Evolutionary conservation across 257 asterid species (phyloP).

Genomic region (Primulina eburnea): DNA sequence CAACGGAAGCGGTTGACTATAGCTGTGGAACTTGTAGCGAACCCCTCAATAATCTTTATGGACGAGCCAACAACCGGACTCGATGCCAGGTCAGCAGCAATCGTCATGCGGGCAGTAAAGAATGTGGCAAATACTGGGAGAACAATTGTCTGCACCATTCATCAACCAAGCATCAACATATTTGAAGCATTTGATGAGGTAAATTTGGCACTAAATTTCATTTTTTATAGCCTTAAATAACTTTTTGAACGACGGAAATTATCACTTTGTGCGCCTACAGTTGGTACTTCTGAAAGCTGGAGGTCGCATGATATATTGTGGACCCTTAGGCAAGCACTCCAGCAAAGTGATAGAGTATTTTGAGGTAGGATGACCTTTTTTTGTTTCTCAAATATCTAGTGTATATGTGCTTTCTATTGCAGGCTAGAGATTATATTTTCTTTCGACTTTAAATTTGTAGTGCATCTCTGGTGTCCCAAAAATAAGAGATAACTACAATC

Average conservation of each 20-base stretch:
- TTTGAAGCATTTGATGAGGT: conserved; percentile 40
- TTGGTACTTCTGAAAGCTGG: conserved; percentile 30
- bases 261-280: conserved; percentile 13
- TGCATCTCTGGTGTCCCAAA: conserved; percentile 30
- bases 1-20: conserved; percentile 34
- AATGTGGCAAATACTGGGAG: conserved; percentile 34
- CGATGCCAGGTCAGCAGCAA: conserved; percentile 38
- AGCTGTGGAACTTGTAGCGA: conserved; percentile 37
- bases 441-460: background rate
- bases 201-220: background rate
- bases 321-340: conserved; percentile 30
- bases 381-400: background rate
- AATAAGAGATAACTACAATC: conserved; percentile 27
- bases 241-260: background rate
- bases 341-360: conserved; percentile 24
- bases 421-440: background rate
- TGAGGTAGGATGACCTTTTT: conserved; percentile 19
- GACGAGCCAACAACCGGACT: conserved; percentile 36
- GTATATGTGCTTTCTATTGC: background rate
- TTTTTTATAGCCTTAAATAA: no score
- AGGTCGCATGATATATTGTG: conserved; percentile 28
- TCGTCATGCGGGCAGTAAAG: conserved; percentile 33
- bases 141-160: conserved; percentile 37
- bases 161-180: conserved; percentile 35
- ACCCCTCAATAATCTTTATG: conserved; percentile 35